Base-by-base conservation (phyloP, 208 protist species). In the Leishmania arabica region DNA sequence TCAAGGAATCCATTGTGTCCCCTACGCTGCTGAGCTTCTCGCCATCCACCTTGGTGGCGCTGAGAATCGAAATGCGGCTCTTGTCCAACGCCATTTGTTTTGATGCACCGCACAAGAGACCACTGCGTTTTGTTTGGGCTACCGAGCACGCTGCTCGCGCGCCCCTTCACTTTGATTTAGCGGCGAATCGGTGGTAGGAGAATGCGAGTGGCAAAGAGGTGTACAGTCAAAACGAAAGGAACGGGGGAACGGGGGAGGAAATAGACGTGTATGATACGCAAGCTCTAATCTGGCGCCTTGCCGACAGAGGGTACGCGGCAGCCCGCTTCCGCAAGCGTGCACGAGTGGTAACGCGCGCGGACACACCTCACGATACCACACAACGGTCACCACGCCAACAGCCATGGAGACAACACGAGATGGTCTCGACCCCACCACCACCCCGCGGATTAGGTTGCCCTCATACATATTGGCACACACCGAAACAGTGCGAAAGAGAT, bases 31-130 rank as follows among this genome's bases (percentile, higher is more conserved):
- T 84, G 17, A 95, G 89, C 69, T 90, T 83, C 24, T 87, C 83
- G 27, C 87, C 84, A 78, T 97, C 84, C 27, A 86, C 92, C 75
- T 97, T 95, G n/a, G 80, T 91, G 37, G 91, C 82, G 68, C 77
- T 88, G n/a, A 97, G 88, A 71, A 97, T 92, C 34, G 91, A 95
- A 66, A 97, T 95, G 69, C 92, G 95, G 53, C 84, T 89, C 21
- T 85, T 85, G 53, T 97, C 94, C 19, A 96, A 75, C 24, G 84
- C 78, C 88, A 91, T 90, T 4, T 3, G 68, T 34, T 15, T 51
- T 58, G 0, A 19, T 58, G 4, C 13, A 42, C 42, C 71, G 19
- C 34, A 21, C 17, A 87, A 34, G 53, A 79, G 27, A 62, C 21
- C 1, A 54, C 69, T 13, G 37, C 21, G 24, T 31, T 13, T 31